Percentiles rank a stretch among this genome's conserved stretches.
These are phyloP conservation scores for Cyberlindnera sargentensis DNA, from an alignment of 805 yeast genomes.

Conservation along the genomic window DNA sequence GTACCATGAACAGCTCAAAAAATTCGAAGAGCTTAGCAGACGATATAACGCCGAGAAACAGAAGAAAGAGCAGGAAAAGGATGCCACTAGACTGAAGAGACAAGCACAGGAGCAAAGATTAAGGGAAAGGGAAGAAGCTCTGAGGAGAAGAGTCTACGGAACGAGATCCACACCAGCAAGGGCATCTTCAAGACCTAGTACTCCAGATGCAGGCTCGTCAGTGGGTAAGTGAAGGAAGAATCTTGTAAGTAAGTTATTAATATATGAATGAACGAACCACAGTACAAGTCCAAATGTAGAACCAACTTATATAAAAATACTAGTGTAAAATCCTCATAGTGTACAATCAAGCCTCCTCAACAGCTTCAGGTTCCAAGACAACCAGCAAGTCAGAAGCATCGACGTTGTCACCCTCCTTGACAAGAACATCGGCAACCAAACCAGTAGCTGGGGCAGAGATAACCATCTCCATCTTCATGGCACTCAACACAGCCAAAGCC, in stretches of 20 bases:
- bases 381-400: conserved; percentile 89
- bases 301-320: neutral
- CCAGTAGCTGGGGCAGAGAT: conserved; percentile 90
- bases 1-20: conserved; percentile 20
- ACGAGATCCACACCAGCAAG: conserved; percentile 5
- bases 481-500: conserved; percentile 86
- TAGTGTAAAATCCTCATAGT: neutral
- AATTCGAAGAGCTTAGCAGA: conserved; percentile 23
- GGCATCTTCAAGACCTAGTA: neutral
- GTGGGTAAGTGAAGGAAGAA: too few relatives aligned
- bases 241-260: too few relatives aligned
- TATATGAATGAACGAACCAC: too few relatives aligned
- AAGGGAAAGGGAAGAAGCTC: conserved; percentile 22
- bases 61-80: conserved; percentile 22
- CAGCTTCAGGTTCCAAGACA: conserved; percentile 33
- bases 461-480: conserved; percentile 99
- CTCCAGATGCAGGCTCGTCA: neutral
- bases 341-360: conserved; percentile 6
- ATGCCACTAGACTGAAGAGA: conserved; percentile 11
- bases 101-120: conserved; percentile 14
- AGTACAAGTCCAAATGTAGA: neutral
- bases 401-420: conserved; percentile 90
- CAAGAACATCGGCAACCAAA: conserved; percentile 64
- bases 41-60: conserved; percentile 19
- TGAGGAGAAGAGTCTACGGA: conserved; percentile 25